Base-by-base conservation (phyloP, 1,284 basidiomycete genomes). In the Ganoderma boninense region DNA sequence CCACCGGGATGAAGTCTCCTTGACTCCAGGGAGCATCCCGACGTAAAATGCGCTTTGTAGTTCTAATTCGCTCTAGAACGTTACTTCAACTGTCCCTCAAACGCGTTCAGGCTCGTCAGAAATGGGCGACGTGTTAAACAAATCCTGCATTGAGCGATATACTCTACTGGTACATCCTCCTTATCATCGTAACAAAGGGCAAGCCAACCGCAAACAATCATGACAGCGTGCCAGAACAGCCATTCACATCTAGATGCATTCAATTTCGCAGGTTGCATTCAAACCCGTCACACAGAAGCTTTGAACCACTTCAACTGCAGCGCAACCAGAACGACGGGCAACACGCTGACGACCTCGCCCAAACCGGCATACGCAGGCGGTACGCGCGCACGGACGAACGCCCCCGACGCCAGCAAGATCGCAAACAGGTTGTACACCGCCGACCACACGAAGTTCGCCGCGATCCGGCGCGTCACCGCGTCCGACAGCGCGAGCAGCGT, bases 351-450 rank as follows among this genome's bases (percentile, higher is more conserved):
- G 64, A 84, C 71, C 77, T 85, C 84, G 10, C 84, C 84, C 54
- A 85, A 68, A 6, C 83, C 84, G 3, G 84, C 84, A 73, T 83
- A 85, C 68, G 82, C 80, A 26, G 84, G 84, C 42, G 82, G 77
- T 52, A 85, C 79, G 38, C 82, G 73, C 57, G 80, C 78, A 46
- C 79, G 69, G 29, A 84, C 80, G 62, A 89, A 86, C 32, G 84
- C 85, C 4, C 88, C 88, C 5, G 84, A 84, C 13, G 87, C 87
- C 46, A 89, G 82, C 23, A 87, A 80, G 40, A 89, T 77, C 65
- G 85, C 83, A 44, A 83, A 77, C 23, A 84, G 66, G 72, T 85
- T 86, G 76, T 86, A 86, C 64, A 85, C 72, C 42, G 80, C 77
- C 13, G 86, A 82, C 87, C 87, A 88, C 38, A 71, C 77, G 68